Evolutionary conservation across 2,329 filamentous ascomycete genomes (phyloP).

Genomic region (Colletotrichum sidae): DNA sequence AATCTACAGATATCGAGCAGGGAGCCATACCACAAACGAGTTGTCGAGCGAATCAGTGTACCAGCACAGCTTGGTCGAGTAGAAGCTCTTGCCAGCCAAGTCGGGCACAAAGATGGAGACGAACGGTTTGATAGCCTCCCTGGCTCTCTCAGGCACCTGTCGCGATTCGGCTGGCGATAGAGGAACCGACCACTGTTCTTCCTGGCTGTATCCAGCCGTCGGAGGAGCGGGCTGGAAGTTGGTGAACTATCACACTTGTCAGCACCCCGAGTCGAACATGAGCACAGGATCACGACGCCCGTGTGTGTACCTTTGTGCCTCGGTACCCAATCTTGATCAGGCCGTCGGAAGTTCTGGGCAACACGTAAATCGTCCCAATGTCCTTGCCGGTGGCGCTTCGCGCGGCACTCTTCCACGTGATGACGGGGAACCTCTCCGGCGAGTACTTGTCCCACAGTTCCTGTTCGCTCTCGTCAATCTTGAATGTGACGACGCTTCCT

Average conservation of each 20-base stretch:
- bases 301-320: slow-evolving; percentile 51
- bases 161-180: slow-evolving; percentile 41
- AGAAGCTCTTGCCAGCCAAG: slow-evolving; percentile 46
- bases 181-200: slow-evolving; percentile 47
- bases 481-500: slow-evolving; percentile 39
- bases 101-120: slow-evolving; percentile 56
- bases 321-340: slow-evolving; percentile 45
- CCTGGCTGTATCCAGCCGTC: slow-evolving; percentile 43
- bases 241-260: slow-evolving; percentile 39
- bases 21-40: slow-evolving; percentile 54
- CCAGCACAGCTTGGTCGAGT: slow-evolving; percentile 66
- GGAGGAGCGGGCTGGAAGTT: slow-evolving; percentile 46
- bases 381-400: slow-evolving; percentile 44
- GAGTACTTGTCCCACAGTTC: slow-evolving; percentile 48
- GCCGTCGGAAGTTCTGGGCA: slow-evolving; percentile 42
- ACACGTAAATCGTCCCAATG: slow-evolving; percentile 44
- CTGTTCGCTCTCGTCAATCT: slow-evolving; percentile 38
- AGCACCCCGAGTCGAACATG: background rate
- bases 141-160: slow-evolving; percentile 39
- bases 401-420: slow-evolving; percentile 46
- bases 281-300: slow-evolving; percentile 43
- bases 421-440: slow-evolving; percentile 46
- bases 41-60: slow-evolving; percentile 68
- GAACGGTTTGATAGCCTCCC: slow-evolving; percentile 46
- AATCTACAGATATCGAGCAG: too few species aligned